A percentile compares a stretch with the other conserved stretches of the same genome.
phyloP scores from a whole-genome alignment of 1,139 yeast genomes.

The Scheffersomyces parashehatae region DNA sequence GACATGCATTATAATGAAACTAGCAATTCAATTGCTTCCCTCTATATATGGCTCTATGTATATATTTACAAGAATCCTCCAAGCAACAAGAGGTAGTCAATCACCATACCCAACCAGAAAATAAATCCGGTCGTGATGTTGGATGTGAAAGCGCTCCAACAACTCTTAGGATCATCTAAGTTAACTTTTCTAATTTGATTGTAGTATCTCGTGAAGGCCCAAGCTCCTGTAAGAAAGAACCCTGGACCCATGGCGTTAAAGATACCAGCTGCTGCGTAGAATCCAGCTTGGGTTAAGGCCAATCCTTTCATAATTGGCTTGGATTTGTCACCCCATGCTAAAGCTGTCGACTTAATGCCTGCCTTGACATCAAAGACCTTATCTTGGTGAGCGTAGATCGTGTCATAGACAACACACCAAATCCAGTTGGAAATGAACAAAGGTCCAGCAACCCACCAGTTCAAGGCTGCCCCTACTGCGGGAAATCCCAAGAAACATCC shows the following conservation, averaged over 20 bases:
- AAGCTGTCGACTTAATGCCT: slow-evolving; percentile 92
- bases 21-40: neutral
- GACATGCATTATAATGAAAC: slow-evolving; percentile 7
- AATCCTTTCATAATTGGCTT: slow-evolving; percentile 66
- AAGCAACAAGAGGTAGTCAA: slow-evolving; percentile 65
- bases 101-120: slow-evolving; percentile 71
- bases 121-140: slow-evolving; percentile 82
- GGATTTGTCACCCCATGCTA: slow-evolving; percentile 84
- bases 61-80: slow-evolving; percentile 38
- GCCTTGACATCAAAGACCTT: slow-evolving; percentile 82
- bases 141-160: slow-evolving; percentile 78
- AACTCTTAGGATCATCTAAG: slow-evolving; percentile 73
- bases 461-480: slow-evolving; percentile 83
- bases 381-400: slow-evolving; percentile 97
- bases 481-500: slow-evolving; percentile 94
- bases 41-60: neutral
- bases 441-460: slow-evolving; percentile 73
- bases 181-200: slow-evolving; percentile 70
- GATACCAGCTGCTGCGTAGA: slow-evolving; percentile 72
- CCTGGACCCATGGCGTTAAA: slow-evolving; percentile 87
- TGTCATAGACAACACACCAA: slow-evolving; percentile 96
- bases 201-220: slow-evolving; percentile 69
- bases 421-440: slow-evolving; percentile 74
- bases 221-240: slow-evolving; percentile 63
- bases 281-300: slow-evolving; percentile 65